phyloP scores from a whole-genome alignment of 140 eudicot species.

The Flaveria floridana region DNA sequence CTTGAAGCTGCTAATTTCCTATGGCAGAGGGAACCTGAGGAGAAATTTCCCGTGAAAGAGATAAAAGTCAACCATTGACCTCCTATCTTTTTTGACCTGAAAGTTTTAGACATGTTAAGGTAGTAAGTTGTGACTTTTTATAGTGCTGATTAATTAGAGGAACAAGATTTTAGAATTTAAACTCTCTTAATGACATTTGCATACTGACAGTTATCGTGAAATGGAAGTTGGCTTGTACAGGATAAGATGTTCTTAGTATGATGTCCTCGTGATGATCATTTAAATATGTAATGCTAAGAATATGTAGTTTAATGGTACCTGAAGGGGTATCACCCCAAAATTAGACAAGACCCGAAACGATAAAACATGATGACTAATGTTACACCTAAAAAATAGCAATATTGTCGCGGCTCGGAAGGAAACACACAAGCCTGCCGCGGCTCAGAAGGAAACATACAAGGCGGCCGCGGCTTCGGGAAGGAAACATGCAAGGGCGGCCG shows the following conservation, averaged over 20 bases:
- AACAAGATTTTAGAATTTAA: conserved; percentile 1
- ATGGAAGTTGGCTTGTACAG: conserved; percentile 27
- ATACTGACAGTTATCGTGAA: conserved; percentile 18
- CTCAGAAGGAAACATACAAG: too few relatives aligned
- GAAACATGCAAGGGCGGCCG: too few relatives aligned
- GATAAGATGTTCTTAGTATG: neutral
- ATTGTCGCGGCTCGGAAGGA: too few relatives aligned
- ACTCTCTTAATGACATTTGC: conserved; percentile 1
- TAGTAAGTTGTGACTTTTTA: conserved; percentile 23
- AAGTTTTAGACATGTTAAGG: conserved; percentile 15
- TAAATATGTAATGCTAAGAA: neutral
- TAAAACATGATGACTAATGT: too few relatives aligned
- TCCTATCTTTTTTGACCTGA: conserved; percentile 21
- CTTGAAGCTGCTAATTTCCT: conserved; percentile 66
- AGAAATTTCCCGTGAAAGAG: conserved; percentile 56
- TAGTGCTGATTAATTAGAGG: conserved; percentile 19
- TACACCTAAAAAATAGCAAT: too few relatives aligned
- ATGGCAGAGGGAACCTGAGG: conserved; percentile 78
- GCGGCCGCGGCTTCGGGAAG: too few relatives aligned
- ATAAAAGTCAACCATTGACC: conserved; percentile 28
- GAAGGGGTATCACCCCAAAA: too few relatives aligned
- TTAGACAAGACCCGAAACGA: too few relatives aligned
- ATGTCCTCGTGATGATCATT: neutral
- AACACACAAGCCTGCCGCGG: too few relatives aligned
- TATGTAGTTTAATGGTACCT: too few relatives aligned